These are phyloP conservation scores for Ceratocystiopsis brevicomis DNA, from an alignment of 2,329 filamentous ascomycete genomes.

Conservation along the genomic window DNA sequence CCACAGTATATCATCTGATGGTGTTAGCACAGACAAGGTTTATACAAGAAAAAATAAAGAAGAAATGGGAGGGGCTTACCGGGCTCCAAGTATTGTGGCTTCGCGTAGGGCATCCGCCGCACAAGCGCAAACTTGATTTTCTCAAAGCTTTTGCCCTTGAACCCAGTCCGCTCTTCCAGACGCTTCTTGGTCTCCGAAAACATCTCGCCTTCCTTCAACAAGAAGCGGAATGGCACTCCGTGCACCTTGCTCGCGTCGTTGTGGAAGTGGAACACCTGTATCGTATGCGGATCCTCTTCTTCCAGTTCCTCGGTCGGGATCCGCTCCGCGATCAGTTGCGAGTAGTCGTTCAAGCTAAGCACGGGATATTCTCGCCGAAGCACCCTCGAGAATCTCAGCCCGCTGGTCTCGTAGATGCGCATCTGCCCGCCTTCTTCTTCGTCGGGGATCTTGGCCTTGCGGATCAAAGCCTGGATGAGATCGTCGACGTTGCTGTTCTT, in stretches of 20 bases:
- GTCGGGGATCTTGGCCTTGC: constrained; percentile 61
- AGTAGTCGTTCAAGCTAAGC: constrained; percentile 71
- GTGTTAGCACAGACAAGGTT: constrained; percentile 8
- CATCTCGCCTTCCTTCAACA: constrained; percentile 65
- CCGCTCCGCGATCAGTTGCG: constrained; percentile 61
- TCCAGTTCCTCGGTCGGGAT: constrained; percentile 56
- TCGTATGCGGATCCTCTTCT: constrained; percentile 35
- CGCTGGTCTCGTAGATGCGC: constrained; percentile 66
- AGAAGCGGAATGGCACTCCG: constrained; percentile 78
- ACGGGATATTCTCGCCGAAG: constrained; percentile 53
- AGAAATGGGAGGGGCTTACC: constrained; percentile 35
- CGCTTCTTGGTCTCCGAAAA: constrained; percentile 89
- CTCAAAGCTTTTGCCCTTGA: constrained; percentile 96
- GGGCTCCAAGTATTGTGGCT: constrained; percentile 68
- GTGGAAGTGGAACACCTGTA: constrained; percentile 83
- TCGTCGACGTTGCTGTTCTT: constrained; percentile 71
- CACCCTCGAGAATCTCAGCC: constrained; percentile 68
- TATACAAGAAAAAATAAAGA: not conserved
- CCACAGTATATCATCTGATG: constrained; percentile 39
- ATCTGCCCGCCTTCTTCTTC: constrained; percentile 52
- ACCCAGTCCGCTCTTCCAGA: constrained; percentile 76
- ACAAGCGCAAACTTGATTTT: constrained; percentile 93
- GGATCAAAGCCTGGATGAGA: constrained; percentile 54
- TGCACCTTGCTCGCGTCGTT: constrained; percentile 70
- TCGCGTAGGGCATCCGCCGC: constrained; percentile 50